These are phyloP conservation scores for Erysimum cheiranthoides DNA, from an alignment of 345 rosid genomes.

Conservation along the genomic window DNA sequence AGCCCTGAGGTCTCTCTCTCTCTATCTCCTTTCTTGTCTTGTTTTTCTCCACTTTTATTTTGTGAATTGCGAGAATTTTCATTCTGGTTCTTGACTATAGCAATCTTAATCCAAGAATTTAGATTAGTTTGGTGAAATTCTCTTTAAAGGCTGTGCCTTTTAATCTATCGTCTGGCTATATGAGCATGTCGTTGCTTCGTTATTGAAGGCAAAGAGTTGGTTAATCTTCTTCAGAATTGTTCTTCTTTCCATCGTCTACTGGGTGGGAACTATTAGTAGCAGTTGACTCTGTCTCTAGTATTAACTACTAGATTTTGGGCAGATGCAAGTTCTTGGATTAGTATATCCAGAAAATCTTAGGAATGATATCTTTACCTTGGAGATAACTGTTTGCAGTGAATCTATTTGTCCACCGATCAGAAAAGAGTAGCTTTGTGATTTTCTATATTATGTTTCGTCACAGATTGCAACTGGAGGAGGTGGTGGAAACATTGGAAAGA, in stretches of 20 bases:
- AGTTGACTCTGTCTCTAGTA: background rate
- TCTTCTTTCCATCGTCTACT: background rate
- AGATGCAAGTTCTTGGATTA: slow-evolving; percentile 12
- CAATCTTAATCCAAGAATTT: slow-evolving; percentile 17
- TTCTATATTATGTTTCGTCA: slow-evolving; percentile 42
- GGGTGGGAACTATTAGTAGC: background rate
- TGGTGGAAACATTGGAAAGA: slow-evolving; percentile 93
- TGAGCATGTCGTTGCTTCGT: background rate
- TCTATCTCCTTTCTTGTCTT: background rate
- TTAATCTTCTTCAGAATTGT: slow-evolving; percentile 1
- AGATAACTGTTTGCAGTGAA: slow-evolving; percentile 8
- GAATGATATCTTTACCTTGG: slow-evolving; percentile 6
- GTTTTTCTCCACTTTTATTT: background rate
- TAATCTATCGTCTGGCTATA: background rate
- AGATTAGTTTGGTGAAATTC: slow-evolving; percentile 3
- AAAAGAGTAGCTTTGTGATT: slow-evolving; percentile 12
- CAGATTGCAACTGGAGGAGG: slow-evolving; percentile 93
- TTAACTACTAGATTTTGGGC: background rate
- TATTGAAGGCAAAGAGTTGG: no score
- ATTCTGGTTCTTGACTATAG: background rate
- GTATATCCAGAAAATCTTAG: background rate
- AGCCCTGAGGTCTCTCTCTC: slow-evolving; percentile 74
- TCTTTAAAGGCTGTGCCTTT: slow-evolving; percentile 15
- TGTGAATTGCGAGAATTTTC: slow-evolving; percentile 2
- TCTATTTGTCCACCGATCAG: slow-evolving; percentile 12